phyloP scores from a whole-genome alignment of 805 yeast species.

The Wickerhamiella sergipiensis region DNA sequence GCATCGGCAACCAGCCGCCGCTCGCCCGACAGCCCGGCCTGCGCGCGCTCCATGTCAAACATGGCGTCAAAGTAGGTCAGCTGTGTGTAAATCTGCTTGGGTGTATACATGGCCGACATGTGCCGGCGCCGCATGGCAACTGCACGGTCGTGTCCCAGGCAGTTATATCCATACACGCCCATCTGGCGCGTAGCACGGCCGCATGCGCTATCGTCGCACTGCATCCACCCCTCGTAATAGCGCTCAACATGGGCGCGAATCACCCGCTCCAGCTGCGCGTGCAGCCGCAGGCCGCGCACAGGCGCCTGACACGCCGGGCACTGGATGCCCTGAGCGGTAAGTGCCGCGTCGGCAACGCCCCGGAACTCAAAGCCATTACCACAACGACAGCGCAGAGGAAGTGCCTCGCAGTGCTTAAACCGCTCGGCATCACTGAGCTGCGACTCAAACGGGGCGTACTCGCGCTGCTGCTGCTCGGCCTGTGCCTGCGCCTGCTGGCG shows the following conservation, averaged over 20 bases:
- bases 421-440: constrained; percentile 50
- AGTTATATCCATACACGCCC: constrained; percentile 58
- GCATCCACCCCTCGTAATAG: constrained; percentile 78
- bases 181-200: constrained; percentile 69
- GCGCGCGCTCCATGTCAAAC: constrained; percentile 63
- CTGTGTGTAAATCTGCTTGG: constrained; percentile 75
- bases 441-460: constrained; percentile 1
- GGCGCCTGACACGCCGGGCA: constrained; percentile 48
- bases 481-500: neutral
- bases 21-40: constrained; percentile 31
- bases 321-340: constrained; percentile 55
- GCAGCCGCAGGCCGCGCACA: constrained; percentile 41
- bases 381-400: constrained; percentile 53
- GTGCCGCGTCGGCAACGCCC: constrained; percentile 45
- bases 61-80: constrained; percentile 62
- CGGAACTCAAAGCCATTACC: constrained; percentile 48
- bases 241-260: constrained; percentile 55
- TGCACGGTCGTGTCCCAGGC: constrained; percentile 51
- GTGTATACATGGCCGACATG: constrained; percentile 63
- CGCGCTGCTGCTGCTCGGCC: neutral
- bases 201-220: constrained; percentile 78
- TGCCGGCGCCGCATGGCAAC: constrained; percentile 42
- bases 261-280: constrained; percentile 60
- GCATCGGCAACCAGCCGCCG: constrained; percentile 67
- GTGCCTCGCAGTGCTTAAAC: constrained; percentile 47